phyloP scores from a whole-genome alignment of 352 stramenopile genomes.

The Phytopythium ostracodes region DNA sequence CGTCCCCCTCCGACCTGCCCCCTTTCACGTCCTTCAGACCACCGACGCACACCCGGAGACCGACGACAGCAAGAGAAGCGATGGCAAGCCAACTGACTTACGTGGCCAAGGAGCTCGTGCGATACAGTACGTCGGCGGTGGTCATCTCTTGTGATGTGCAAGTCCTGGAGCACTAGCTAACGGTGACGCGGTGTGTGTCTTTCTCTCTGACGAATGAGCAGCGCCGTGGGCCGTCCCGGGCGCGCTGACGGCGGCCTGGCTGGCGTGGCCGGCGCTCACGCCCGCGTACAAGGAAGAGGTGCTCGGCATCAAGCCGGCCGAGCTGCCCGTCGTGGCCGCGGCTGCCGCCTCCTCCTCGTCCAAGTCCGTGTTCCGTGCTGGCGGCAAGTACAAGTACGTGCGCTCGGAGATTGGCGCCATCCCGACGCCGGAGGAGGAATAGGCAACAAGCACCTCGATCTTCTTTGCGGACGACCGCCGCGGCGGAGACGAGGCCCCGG shows the following conservation, averaged over 20 bases:
- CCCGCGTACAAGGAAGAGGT: slow-evolving; percentile 70
- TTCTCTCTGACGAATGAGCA: slow-evolving; percentile 15
- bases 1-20: no score
- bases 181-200: background rate
- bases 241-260: slow-evolving; percentile 50
- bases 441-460: slow-evolving; percentile 6
- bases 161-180: no score
- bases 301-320: slow-evolving; percentile 47
- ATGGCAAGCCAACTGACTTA: slow-evolving; percentile 28
- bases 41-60: background rate
- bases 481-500: background rate
- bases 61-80: background rate
- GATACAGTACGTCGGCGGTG: slow-evolving; percentile 34
- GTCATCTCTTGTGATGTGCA: no score
- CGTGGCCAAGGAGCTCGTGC: slow-evolving; percentile 47
- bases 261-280: slow-evolving; percentile 69
- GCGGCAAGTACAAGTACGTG: slow-evolving; percentile 82
- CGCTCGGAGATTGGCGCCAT: slow-evolving; percentile 68
- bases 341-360: slow-evolving; percentile 10
- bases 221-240: slow-evolving; percentile 50
- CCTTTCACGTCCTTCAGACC: background rate
- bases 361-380: slow-evolving; percentile 33
- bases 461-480: background rate
- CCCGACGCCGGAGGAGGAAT: slow-evolving; percentile 68
- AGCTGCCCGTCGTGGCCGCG: slow-evolving; percentile 20